A percentile compares a stretch with the other conserved stretches of the same genome.
phyloP scores from a whole-genome alignment of 305 asterid species.

The Ilex paraguariensis region DNA sequence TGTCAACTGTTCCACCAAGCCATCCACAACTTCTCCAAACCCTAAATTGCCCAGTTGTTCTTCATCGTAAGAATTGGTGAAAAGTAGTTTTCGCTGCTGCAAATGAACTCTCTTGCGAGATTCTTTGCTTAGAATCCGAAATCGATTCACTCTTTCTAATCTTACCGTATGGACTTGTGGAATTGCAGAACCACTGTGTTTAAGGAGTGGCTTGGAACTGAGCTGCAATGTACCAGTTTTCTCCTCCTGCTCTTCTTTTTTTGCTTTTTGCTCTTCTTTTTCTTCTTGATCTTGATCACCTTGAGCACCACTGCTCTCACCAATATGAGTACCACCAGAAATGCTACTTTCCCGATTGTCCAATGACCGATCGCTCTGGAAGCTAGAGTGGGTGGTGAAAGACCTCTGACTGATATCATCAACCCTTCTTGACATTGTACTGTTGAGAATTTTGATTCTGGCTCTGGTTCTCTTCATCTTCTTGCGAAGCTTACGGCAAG shows the following conservation, averaged over 20 bases:
- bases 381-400: not conserved
- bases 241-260: not conserved
- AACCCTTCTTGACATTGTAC: not conserved
- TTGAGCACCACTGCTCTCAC: not conserved
- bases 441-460: slow-evolving; percentile 3
- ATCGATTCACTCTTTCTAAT: not conserved
- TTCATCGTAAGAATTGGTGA: slow-evolving; percentile 25
- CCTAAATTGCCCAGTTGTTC: slow-evolving; percentile 22
- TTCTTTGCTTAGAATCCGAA: not conserved
- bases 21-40: slow-evolving; percentile 1
- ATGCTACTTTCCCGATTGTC: not conserved
- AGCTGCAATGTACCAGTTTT: not conserved
- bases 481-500: slow-evolving; percentile 23
- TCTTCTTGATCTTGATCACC: not conserved
- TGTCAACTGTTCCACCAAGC: slow-evolving; percentile 11
- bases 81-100: slow-evolving; percentile 8
- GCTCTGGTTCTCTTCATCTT: slow-evolving; percentile 17
- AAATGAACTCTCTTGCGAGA: slow-evolving; percentile 10
- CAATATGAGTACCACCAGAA: not conserved
- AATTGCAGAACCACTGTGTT: not conserved
- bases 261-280: not conserved
- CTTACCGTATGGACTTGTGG: slow-evolving; percentile 1
- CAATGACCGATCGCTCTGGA: not conserved
- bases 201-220: not conserved
- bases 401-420: slow-evolving; percentile 8